Base-by-base conservation (phyloP, 257 asterid genomes). In the Scutellaria barbata region DNA sequence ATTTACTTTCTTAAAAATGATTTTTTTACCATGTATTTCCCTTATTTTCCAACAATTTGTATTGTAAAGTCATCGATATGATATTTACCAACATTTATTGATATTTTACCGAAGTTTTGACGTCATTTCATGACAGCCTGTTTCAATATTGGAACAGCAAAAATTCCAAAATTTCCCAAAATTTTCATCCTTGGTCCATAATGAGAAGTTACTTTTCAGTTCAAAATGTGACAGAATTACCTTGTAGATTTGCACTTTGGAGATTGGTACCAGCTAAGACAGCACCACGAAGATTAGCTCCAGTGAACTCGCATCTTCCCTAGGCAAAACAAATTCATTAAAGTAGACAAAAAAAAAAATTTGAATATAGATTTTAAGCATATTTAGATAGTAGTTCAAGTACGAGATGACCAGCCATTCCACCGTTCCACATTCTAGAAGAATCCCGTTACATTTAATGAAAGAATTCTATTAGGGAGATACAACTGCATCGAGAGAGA, bases 161-260 rank as follows among this genome's bases (percentile, higher is more conserved):
- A 25, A 25, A 1, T 25, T 25, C 30, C 3, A 3, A 25, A 25
- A 25, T 25, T 25, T 25, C 30, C 1, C 3, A 3, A 25, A 25
- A 25, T 1, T 25, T 25, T 25, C 30, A 25, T 48, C 47, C 25
- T n/a, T 50, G 37, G 58, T 57, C 65, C 43, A 73, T 42, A 17
- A 47, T 20, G 54, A 69, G 22, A 66, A 41, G 17, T 20, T 63
- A 71, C 47, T 48, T 53, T 37, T 45, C 58, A 41, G 43, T 47
- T 42, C 54, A 61, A 60, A 54, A 52, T 37, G 63, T 43, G 48
- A 60, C 58, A 50, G 42, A 68, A 37, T 66, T 81, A 87, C 98
- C 98, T 81, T 93, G 98, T 61, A 93, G 81, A 83, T 90, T 93
- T 82, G 97, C 98, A 88, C 98, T 93, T 77, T 87, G 97, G 60